Evolutionary conservation across 2,329 filamentous ascomycete genomes (phyloP).

Genomic region (Ceratocystis lukuohia): DNA sequence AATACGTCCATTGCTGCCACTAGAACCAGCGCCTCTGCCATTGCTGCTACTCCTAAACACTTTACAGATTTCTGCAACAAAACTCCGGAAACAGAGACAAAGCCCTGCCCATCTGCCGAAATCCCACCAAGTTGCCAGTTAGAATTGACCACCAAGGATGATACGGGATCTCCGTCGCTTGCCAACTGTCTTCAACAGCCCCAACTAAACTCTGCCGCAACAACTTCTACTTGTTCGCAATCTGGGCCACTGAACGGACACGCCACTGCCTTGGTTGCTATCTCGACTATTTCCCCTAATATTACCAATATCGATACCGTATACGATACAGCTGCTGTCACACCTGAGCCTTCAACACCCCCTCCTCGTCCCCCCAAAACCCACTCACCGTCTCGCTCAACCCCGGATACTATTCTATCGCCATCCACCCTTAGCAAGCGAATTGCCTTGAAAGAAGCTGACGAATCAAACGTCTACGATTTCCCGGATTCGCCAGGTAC

Average conservation of each 20-base stretch:
- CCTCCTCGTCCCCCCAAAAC: slow-evolving; percentile 6
- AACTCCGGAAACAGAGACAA: not conserved
- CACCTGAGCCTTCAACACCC: not conserved
- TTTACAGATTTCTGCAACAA: not conserved
- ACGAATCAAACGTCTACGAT: slow-evolving; percentile 14
- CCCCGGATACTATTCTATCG: not conserved
- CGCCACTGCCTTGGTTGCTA: not conserved
- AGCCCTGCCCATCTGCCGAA: not conserved
- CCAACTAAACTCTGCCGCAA: not conserved
- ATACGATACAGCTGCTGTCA: not conserved
- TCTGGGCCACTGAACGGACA: not conserved
- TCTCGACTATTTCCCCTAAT: not conserved
- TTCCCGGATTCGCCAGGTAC: slow-evolving; percentile 15
- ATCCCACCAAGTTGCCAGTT: not conserved
- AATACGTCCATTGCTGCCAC: not conserved
- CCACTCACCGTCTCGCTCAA: not conserved
- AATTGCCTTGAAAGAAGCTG: not conserved
- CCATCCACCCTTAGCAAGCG: slow-evolving; percentile 1
- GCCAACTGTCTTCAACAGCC: not conserved
- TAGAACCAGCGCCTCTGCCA: not conserved
- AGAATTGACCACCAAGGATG: not conserved
- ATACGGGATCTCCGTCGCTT: not conserved
- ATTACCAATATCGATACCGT: not conserved
- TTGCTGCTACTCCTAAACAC: too few species aligned
- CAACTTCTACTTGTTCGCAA: not conserved